These are phyloP conservation scores for Phaseolus coccineus DNA, from an alignment of 331 rosid genomes.

Conservation along the genomic window DNA sequence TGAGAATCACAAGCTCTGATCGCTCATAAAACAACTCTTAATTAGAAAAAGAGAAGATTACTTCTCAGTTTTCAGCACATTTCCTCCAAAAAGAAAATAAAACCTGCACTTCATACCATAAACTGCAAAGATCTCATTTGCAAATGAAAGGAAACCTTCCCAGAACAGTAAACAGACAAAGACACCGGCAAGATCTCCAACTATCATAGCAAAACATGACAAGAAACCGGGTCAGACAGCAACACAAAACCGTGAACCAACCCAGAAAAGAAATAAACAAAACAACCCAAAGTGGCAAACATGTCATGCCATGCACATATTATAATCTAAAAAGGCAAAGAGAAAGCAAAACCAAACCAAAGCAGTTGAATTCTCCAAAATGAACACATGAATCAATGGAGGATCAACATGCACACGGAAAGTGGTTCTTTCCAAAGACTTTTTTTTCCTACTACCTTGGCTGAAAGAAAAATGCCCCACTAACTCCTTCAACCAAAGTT, in stretches of 20 bases:
- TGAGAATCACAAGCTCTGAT: constrained; percentile 35
- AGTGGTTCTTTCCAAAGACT: not conserved
- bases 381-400: constrained; percentile 21
- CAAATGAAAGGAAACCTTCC: constrained; percentile 35
- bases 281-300: constrained; percentile 38
- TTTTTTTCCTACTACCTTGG: constrained; percentile 35
- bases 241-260: constrained; percentile 42
- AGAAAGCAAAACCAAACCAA: constrained; percentile 2
- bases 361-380: constrained; percentile 24
- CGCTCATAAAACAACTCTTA: constrained; percentile 37
- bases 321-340: not conserved
- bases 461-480: constrained; percentile 50
- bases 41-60: not conserved
- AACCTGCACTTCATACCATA: not conserved
- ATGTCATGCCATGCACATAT: constrained; percentile 67
- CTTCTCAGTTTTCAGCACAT: constrained; percentile 2
- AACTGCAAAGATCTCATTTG: constrained; percentile 46
- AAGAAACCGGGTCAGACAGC: constrained; percentile 2
- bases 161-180: constrained; percentile 45
- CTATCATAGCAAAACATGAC: not conserved
- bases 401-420: constrained; percentile 42
- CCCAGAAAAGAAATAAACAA: constrained; percentile 33
- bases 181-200: constrained; percentile 46
- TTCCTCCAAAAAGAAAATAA: constrained; percentile 26
- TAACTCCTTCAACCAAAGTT: constrained; percentile 19